Conservation (phyloP, 495 filamentous ascomycete species). For the Xylaria telfairii region DNA sequence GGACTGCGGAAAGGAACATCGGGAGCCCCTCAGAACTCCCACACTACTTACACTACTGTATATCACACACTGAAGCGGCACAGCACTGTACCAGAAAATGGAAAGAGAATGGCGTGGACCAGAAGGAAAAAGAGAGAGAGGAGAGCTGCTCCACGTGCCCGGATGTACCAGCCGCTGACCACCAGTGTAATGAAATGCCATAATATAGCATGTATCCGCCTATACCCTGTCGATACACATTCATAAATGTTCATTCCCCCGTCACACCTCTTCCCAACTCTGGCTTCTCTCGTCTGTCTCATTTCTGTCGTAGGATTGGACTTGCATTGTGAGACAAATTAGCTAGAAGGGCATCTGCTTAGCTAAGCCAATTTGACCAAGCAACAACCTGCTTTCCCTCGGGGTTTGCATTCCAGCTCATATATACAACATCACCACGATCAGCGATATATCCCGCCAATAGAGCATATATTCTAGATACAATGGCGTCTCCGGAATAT, state of each 20-base stretch:
- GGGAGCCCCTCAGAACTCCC: conserved; percentile 1
- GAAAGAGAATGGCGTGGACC: not conserved
- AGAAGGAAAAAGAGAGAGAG: not conserved
- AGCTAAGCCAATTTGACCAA: conserved; percentile 1
- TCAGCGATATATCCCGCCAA: not conserved
- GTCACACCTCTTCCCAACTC: not conserved
- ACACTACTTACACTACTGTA: not conserved
- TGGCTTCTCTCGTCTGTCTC: conserved; percentile 1
- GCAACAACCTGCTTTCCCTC: not conserved
- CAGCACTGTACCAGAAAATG: not conserved
- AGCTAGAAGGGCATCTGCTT: not conserved
- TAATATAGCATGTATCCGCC: conserved; percentile 9
- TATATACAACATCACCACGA: not conserved
- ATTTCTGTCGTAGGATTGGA: not conserved
- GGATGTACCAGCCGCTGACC: not conserved
- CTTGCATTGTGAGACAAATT: conserved; percentile 1
- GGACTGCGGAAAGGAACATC: conserved; percentile 1
- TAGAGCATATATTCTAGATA: not conserved
- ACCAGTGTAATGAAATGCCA: not conserved
- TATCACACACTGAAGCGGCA: not conserved
- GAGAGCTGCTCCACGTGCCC: not conserved
- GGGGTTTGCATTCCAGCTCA: not conserved
- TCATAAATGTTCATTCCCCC: conserved; percentile 19
- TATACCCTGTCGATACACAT: not conserved
- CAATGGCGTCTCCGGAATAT: conserved; percentile 37